A percentile compares a stretch with the other conserved stretches of the same genome.
phyloP scores from a whole-genome alignment of 257 asterid species.

The Prunella vulgaris region DNA sequence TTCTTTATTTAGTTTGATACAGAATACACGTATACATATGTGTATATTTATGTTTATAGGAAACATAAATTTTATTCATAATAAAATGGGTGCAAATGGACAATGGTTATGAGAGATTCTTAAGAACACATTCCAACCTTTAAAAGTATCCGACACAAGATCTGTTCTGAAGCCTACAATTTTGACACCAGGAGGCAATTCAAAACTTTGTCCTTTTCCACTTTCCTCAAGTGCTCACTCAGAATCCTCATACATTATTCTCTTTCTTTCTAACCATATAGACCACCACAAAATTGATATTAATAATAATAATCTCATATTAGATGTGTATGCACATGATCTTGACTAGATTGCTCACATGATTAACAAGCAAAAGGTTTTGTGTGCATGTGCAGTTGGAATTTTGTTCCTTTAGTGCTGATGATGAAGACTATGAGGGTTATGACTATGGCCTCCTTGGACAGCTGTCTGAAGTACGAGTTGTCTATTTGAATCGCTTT shows the following conservation, averaged over 20 bases:
- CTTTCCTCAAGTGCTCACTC: neutral
- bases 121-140: neutral
- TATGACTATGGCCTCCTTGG: constrained; percentile 90
- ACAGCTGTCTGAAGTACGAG: constrained; percentile 88
- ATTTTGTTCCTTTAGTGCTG: constrained; percentile 74
- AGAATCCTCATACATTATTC: neutral
- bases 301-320: neutral
- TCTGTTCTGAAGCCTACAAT: neutral
- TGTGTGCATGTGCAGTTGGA: constrained; percentile 51
- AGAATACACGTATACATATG: neutral
- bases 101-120: neutral
- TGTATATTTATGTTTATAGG: neutral
- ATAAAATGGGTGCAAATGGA: neutral
- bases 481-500: constrained; percentile 90
- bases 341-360: constrained; percentile 3
- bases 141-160: neutral
- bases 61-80: neutral
- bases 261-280: neutral
- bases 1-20: neutral
- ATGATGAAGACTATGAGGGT: constrained; percentile 92
- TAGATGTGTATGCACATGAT: neutral
- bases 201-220: neutral
- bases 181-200: neutral
- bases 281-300: neutral
- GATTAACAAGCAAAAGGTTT: constrained; percentile 6